Evolutionary conservation across 2,329 filamentous ascomycete genomes (phyloP), one percentile per base, ranked within the genome.

Genomic region (Xylaria sp.): DNA sequence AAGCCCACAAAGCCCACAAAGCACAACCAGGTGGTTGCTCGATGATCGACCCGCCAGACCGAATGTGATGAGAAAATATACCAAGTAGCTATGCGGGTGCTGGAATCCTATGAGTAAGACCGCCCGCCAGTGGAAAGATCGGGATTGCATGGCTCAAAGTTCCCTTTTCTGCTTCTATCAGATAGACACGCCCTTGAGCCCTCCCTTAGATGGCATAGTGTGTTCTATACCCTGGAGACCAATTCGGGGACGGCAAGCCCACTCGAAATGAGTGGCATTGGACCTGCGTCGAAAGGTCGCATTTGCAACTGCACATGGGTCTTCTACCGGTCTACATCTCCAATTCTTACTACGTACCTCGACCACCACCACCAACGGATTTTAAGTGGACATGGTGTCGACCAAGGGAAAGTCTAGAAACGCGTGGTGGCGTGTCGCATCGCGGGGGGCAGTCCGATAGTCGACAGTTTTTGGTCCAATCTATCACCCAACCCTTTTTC

Each of bases 251-350:
- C 48, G 53, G 50, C 46, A 58, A 48, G 52, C 56, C 61, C 32
- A 66, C 46, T 32, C 32, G 53, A 53, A 67, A 64, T 65, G 70
- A 68, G 58, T 61, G 66, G 64, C 41, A 69, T 67, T 66, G 73
- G 65, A 74, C 73, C 72, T 75, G 73, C 72, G 68, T 72, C 59
- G 67, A 69, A 66, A 63, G 57, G 67, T 75, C 67, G 66, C 72
- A 73, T 70, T 62, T 67, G 66, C 69, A 69, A 68, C 67, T 66
- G 56, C 67, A 68, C 64, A 68, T 62, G 61, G 58, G 60, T 57
- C 69, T 72, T 66, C 67, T 66, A 70, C 66, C 70, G 65, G 67
- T 69, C 63, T 52, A 58, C 46, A 62, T 59, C 55, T 57, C 63
- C 59, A 65, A 66, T 55, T 28, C 63, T 64, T 36, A 53, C 41